These are phyloP conservation scores for Rhodofomes roseus DNA, from an alignment of 1,284 basidiomycete genomes.

Conservation along the genomic window DNA sequence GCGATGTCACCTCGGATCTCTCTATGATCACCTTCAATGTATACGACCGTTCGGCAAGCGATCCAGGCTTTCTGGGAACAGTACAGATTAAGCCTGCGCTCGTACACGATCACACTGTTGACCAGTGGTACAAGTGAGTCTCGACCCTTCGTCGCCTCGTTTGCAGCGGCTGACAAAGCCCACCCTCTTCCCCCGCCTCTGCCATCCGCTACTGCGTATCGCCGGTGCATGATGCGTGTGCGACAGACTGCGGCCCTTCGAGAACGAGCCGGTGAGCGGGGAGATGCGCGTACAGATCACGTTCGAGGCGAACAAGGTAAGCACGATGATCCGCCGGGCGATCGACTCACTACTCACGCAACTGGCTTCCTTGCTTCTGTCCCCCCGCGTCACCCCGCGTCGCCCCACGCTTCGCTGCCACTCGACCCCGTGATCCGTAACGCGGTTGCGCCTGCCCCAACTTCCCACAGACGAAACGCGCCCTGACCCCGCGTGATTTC, in stretches of 20 bases:
- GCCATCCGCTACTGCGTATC: background rate
- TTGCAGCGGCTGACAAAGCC: background rate
- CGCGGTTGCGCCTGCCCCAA: constrained; percentile 2
- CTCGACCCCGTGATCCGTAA: constrained; percentile 8
- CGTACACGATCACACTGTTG: constrained; percentile 89
- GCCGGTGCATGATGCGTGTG: background rate
- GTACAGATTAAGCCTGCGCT: constrained; percentile 90
- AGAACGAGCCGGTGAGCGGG: constrained; percentile 81
- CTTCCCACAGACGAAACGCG: constrained; percentile 70
- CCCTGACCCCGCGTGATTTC: constrained; percentile 89
- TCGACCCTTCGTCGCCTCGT: background rate
- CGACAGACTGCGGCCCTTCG: constrained; percentile 69
- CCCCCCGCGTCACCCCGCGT: constrained; percentile 1
- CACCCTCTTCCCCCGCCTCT: background rate
- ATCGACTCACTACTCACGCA: background rate
- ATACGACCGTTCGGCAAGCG: constrained; percentile 83
- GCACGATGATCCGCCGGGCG: constrained; percentile 26
- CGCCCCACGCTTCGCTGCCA: constrained; percentile 13
- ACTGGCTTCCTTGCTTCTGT: background rate
- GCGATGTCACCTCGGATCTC: constrained; percentile 92
- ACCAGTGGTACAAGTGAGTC: constrained; percentile 94
- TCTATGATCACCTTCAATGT: constrained; percentile 89
- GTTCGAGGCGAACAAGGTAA: constrained; percentile 86
- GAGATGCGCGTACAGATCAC: constrained; percentile 95
- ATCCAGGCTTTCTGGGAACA: constrained; percentile 89